Conservation (phyloP, 306 rosid species). For the Prunus davidiana region DNA sequence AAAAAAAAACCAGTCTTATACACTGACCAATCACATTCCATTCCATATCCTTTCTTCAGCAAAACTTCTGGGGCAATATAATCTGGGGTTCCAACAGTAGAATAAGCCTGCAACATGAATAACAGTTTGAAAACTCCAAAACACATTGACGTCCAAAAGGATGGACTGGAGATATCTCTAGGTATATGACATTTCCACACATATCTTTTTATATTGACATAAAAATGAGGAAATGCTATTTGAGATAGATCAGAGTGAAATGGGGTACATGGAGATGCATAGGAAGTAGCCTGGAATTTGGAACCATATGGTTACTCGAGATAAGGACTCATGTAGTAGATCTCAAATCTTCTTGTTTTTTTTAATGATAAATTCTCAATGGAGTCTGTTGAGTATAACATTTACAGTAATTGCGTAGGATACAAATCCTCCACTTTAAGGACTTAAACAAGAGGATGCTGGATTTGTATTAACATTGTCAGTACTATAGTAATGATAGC, state of each 20-base stretch:
- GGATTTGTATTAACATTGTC: conserved; percentile 8
- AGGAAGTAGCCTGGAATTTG: too few relatives aligned
- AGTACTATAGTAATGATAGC: conserved; percentile 16
- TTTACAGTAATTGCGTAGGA: not conserved
- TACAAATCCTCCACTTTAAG: not conserved
- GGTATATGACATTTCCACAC: not conserved
- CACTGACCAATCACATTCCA: conserved; percentile 97
- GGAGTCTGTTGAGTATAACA: not conserved
- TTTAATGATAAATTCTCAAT: not conserved
- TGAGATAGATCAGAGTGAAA: not conserved
- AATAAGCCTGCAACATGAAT: conserved; percentile 72
- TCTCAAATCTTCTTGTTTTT: not conserved
- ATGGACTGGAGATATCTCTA: not conserved
- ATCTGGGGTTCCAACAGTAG: conserved; percentile 98
- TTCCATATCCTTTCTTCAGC: conserved; percentile 98
- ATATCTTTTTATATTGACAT: not conserved
- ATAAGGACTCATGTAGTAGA: too few relatives aligned
- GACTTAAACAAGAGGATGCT: conserved; percentile 8
- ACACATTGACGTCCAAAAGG: not conserved
- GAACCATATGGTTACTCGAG: not conserved
- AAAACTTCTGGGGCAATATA: conserved; percentile 98
- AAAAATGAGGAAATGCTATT: not conserved
- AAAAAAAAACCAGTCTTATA: conserved; percentile 9
- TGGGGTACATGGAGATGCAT: not conserved
- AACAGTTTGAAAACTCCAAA: conserved; percentile 10